These are phyloP conservation scores for Leishmania aethiopica DNA, from an alignment of 208 protist species.

Conservation along the genomic window DNA sequence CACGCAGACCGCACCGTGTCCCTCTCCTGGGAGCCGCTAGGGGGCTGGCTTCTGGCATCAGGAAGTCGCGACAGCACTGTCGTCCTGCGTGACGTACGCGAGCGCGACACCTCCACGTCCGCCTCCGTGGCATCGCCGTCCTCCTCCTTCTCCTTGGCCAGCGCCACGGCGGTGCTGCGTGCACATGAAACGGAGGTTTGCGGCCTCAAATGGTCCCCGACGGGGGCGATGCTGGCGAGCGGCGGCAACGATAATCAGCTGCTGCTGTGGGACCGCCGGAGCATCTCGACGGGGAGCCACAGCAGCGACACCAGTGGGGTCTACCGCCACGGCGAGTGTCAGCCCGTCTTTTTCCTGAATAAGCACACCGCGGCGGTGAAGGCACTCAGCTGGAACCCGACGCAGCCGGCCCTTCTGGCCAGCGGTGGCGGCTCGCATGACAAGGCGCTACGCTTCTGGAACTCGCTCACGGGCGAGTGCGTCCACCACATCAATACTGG, in stretches of 20 bases:
- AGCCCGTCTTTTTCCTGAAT: slow-evolving; percentile 88
- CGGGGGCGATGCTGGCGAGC: slow-evolving; percentile 94
- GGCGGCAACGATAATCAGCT: slow-evolving; percentile 99
- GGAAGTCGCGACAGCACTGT: slow-evolving; percentile 96
- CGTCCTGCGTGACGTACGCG: slow-evolving; percentile 95
- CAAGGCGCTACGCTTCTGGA: slow-evolving; percentile 98
- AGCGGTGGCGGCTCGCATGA: slow-evolving; percentile 98
- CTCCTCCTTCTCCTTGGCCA: slow-evolving; percentile 11
- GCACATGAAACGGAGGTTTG: slow-evolving; percentile 97
- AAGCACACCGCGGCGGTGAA: slow-evolving; percentile 97
- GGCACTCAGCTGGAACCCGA: slow-evolving; percentile 99
- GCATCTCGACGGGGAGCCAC: slow-evolving; percentile 17
- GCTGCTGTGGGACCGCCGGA: slow-evolving; percentile 94
- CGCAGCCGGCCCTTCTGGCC: slow-evolving; percentile 94
- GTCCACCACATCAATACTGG: slow-evolving; percentile 95
- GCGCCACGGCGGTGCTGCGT: slow-evolving; percentile 46
- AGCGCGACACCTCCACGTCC: slow-evolving; percentile 29
- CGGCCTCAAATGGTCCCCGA: slow-evolving; percentile 95
- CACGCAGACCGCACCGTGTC: slow-evolving; percentile 71
- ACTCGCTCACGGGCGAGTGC: slow-evolving; percentile 94
- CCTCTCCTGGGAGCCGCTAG: slow-evolving; percentile 93
- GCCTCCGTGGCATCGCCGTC: slow-evolving; percentile 9
- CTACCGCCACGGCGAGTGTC: slow-evolving; percentile 10
- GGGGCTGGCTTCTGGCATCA: slow-evolving; percentile 77
- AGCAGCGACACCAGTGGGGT: neutral